phyloP scores from a whole-genome alignment of 164 flowering plant genomes.

The Magnolia kwangsiensis region DNA sequence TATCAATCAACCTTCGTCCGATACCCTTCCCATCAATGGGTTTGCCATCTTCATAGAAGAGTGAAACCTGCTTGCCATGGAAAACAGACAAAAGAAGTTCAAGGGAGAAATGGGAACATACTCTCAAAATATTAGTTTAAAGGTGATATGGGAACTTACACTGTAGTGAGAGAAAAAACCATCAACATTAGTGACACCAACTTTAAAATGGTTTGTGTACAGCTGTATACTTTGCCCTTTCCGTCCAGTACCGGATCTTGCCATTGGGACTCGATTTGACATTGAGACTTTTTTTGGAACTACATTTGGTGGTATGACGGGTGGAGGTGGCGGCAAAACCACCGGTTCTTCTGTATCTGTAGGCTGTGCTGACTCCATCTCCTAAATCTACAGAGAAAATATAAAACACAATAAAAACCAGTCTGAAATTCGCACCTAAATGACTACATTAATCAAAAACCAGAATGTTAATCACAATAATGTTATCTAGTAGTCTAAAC shows the following conservation, averaged over 20 bases:
- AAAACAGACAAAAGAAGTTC: not conserved
- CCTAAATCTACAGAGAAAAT: not conserved
- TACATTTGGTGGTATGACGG: slow-evolving; percentile 55
- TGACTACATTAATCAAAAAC: not conserved
- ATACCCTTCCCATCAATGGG: slow-evolving; percentile 86
- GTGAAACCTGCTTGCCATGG: slow-evolving; percentile 47
- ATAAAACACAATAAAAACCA: not conserved
- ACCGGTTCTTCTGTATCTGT: not conserved
- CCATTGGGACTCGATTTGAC: slow-evolving; percentile 51
- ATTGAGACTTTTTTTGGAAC: slow-evolving; percentile 47
- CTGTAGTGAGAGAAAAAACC: slow-evolving; percentile 81
- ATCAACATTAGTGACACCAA: slow-evolving; percentile 43
- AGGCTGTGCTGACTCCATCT: not conserved
- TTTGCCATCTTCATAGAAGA: slow-evolving; percentile 78
- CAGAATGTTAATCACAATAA: not conserved
- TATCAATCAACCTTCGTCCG: slow-evolving; percentile 73
- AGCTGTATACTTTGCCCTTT: slow-evolving; percentile 58
- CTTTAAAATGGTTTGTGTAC: slow-evolving; percentile 83
- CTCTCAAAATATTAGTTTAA: too few species aligned
- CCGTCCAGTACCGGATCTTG: slow-evolving; percentile 57
- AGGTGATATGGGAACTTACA: slow-evolving; percentile 42
- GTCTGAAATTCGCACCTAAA: not conserved
- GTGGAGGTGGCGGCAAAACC: slow-evolving; percentile 82
- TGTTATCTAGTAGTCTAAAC: not conserved
- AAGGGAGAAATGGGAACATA: not conserved